Percentiles rank a stretch among this genome's conserved stretches.
Evolutionary conservation across 176 grass and related monocot species (phyloP).

Genomic region (Sorghum bicolor): Sorghum_bicolor_NCBIv3 NC_012870.2:13346001-13346500

Average conservation of each 20-base stretch:
- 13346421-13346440: too few species aligned
- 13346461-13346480: too few species aligned
- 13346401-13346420: too few species aligned
- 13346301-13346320: neutral
- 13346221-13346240: neutral
- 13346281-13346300: neutral
- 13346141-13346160: constrained; percentile 98
- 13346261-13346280: neutral
- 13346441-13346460: too few species aligned
- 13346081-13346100: constrained; percentile 68
- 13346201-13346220: neutral
- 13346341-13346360: neutral
- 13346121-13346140: constrained; percentile 96
- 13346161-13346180: constrained; percentile 23
- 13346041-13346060: constrained; percentile 73
- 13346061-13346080: constrained; percentile 81
- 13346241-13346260: neutral
- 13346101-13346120: constrained; percentile 87
- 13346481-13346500: too few species aligned
- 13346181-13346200: neutral
- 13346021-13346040: constrained; percentile 92
- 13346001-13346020: constrained; percentile 76
- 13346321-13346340: neutral
- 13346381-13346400: too few species aligned
- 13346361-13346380: neutral